Percentiles rank a stretch among this genome's conserved stretches.
These are phyloP conservation scores for Gelatoporia subvermispora DNA, from an alignment of 768 basidiomycete species.

Conservation along the genomic window DNA sequence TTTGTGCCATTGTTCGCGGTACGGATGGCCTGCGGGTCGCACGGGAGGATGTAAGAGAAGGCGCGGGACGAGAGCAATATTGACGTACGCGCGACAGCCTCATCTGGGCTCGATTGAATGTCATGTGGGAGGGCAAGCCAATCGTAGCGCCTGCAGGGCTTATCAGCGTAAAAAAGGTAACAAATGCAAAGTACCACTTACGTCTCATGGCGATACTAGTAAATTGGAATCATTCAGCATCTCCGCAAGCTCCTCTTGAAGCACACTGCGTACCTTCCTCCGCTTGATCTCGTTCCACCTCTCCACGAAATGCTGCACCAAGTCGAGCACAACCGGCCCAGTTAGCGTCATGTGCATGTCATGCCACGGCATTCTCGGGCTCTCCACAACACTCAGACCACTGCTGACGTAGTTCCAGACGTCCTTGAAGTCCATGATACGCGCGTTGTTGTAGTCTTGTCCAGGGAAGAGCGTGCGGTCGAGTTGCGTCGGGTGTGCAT, in stretches of 20 bases:
- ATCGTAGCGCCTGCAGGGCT: constrained; percentile 38
- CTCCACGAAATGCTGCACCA: constrained; percentile 90
- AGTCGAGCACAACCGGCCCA: constrained; percentile 82
- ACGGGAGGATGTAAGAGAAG: background rate
- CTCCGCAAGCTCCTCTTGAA: no score
- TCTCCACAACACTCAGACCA: constrained; percentile 61
- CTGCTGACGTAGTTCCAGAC: constrained; percentile 77
- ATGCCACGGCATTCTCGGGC: constrained; percentile 90
- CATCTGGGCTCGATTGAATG: constrained; percentile 52
- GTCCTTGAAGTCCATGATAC: constrained; percentile 77
- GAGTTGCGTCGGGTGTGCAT: constrained; percentile 88
- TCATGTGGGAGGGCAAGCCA: constrained; percentile 83
- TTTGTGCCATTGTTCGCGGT: constrained; percentile 53
- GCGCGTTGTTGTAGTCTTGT: constrained; percentile 90
- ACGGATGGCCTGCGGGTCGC: constrained; percentile 51
- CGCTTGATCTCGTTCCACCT: constrained; percentile 89
- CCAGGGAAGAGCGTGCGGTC: constrained; percentile 83
- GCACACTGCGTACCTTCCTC: constrained; percentile 48
- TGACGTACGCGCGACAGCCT: constrained; percentile 55
- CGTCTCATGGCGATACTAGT: constrained; percentile 41
- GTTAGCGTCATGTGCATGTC: constrained; percentile 88
- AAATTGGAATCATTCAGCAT: constrained; percentile 4
- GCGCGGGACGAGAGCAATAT: background rate
- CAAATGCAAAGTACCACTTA: constrained; percentile 33
- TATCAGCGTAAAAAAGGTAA: background rate